These are phyloP conservation scores for Arabidopsis arenosa DNA, from an alignment of 345 rosid genomes.

Conservation along the genomic window DNA sequence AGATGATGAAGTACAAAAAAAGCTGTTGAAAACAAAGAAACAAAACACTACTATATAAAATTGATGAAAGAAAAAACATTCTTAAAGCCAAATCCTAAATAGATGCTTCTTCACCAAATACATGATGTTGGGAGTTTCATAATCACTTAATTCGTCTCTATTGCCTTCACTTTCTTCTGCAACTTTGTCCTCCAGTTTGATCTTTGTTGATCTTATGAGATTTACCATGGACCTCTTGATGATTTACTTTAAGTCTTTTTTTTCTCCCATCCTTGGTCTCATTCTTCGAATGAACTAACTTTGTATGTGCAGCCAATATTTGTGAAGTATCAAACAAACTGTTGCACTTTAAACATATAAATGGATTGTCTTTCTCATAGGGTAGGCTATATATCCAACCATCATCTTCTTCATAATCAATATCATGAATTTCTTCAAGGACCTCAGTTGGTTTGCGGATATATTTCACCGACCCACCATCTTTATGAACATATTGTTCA, in stretches of 20 bases:
- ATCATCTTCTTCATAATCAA: neutral
- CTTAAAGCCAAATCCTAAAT: too few species aligned
- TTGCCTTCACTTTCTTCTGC: neutral
- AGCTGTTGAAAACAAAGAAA: too few species aligned
- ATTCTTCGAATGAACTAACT: neutral
- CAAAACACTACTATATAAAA: too few species aligned
- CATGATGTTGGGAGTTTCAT: too few species aligned
- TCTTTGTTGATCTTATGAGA: neutral
- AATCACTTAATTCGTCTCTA: neutral
- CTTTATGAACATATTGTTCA: neutral
- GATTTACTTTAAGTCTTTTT: neutral
- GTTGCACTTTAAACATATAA: slow-evolving; percentile 25
- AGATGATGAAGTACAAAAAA: too few species aligned
- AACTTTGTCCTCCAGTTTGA: neutral
- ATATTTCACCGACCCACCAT: neutral
- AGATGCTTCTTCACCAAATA: too few species aligned
- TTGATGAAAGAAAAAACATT: too few species aligned
- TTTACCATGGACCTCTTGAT: neutral
- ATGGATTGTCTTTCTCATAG: neutral
- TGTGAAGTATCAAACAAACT: slow-evolving; percentile 17
- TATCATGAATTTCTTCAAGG: neutral
- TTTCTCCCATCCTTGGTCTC: neutral
- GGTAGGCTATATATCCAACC: slow-evolving; percentile 4
- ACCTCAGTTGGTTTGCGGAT: neutral
- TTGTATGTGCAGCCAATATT: neutral